Conservation (phyloP, 2,329 filamentous ascomycete species). For the Hymenoscyphus salicellus region DNA sequence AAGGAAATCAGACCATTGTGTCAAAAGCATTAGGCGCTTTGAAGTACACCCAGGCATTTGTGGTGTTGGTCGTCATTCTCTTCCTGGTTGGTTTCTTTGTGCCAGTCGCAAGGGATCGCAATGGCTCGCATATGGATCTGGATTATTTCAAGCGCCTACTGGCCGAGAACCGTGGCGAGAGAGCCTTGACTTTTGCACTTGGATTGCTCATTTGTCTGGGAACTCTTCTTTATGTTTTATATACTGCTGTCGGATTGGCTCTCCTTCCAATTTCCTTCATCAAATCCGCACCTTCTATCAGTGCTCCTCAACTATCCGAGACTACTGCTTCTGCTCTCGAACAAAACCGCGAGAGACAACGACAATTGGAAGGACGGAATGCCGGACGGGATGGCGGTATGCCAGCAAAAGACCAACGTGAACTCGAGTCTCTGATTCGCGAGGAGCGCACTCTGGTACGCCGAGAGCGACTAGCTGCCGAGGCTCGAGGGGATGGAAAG, state of each 20-base stretch:
- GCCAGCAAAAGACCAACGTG: constrained; percentile 79
- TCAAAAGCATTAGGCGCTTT: constrained; percentile 76
- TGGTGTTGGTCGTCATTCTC: constrained; percentile 74
- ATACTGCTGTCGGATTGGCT: constrained; percentile 85
- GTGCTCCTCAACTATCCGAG: constrained; percentile 72
- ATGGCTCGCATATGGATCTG: constrained; percentile 69
- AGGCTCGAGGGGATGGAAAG: constrained; percentile 74
- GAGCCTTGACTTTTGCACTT: constrained; percentile 83
- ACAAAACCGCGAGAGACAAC: constrained; percentile 84
- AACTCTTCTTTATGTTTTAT: constrained; percentile 79
- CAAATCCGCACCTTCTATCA: constrained; percentile 84
- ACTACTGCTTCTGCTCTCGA: constrained; percentile 78
- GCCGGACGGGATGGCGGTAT: constrained; percentile 71
- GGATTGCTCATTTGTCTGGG: constrained; percentile 87
- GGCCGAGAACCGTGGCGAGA: constrained; percentile 84
- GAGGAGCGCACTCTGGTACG: constrained; percentile 91
- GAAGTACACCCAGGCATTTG: constrained; percentile 86
- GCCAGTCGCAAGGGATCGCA: constrained; percentile 68
- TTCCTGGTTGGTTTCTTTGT: constrained; percentile 95
- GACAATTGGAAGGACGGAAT: constrained; percentile 84
- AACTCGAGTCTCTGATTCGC: constrained; percentile 80
- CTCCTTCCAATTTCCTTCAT: constrained; percentile 87
- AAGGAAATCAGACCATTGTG: constrained; percentile 68
- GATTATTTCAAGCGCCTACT: constrained; percentile 89
- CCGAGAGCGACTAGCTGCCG: constrained; percentile 80